phyloP scores from a whole-genome alignment of 352 stramenopile species.

The Pythium dissimile region DNA sequence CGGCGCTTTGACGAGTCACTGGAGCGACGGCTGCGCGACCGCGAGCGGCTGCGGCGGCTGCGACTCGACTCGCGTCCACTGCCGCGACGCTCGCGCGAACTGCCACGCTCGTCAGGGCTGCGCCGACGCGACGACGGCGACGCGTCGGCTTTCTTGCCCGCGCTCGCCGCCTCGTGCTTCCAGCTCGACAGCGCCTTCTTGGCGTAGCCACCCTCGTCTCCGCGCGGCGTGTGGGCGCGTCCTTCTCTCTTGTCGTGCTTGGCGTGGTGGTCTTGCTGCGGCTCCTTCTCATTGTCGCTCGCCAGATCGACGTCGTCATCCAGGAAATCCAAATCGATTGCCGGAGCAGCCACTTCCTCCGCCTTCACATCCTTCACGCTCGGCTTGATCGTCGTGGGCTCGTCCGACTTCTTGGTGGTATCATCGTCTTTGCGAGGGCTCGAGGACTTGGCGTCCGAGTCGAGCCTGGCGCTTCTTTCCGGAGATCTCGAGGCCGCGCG shows the following conservation, averaged over 20 bases:
- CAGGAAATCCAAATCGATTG: slow-evolving; percentile 84
- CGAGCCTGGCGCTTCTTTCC: slow-evolving; percentile 23
- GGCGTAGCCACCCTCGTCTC: slow-evolving; percentile 19
- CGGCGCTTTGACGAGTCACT: slow-evolving; percentile 33
- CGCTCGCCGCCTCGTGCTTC: slow-evolving; percentile 25
- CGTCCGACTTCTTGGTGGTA: slow-evolving; percentile 25
- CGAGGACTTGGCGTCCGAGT: slow-evolving; percentile 24
- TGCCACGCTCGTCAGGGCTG: slow-evolving; percentile 21
- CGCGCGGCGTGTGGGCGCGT: slow-evolving; percentile 23
- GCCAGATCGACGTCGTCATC: slow-evolving; percentile 53
- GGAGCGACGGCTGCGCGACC: slow-evolving; percentile 36
- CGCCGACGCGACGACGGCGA: slow-evolving; percentile 29
- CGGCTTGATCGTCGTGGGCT: slow-evolving; percentile 20
- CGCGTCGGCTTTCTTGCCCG: slow-evolving; percentile 26
- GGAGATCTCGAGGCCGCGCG: slow-evolving; percentile 15
- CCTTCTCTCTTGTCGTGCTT: slow-evolving; percentile 32
- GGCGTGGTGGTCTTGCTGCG: neutral
- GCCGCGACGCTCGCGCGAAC: slow-evolving; percentile 26
- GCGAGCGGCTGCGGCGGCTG: slow-evolving; percentile 38
- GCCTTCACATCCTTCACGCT: slow-evolving; percentile 67
- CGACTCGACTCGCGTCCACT: slow-evolving; percentile 25
- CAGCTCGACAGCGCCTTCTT: slow-evolving; percentile 29
- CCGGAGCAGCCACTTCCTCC: slow-evolving; percentile 71
- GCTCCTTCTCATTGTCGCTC: slow-evolving; percentile 31
- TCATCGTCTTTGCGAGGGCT: slow-evolving; percentile 18